Percentiles rank a stretch among this genome's conserved stretches.
These are phyloP conservation scores for Linnemannia zychae DNA, from an alignment of 192 early-diverging fungal species.

Conservation along the genomic window DNA sequence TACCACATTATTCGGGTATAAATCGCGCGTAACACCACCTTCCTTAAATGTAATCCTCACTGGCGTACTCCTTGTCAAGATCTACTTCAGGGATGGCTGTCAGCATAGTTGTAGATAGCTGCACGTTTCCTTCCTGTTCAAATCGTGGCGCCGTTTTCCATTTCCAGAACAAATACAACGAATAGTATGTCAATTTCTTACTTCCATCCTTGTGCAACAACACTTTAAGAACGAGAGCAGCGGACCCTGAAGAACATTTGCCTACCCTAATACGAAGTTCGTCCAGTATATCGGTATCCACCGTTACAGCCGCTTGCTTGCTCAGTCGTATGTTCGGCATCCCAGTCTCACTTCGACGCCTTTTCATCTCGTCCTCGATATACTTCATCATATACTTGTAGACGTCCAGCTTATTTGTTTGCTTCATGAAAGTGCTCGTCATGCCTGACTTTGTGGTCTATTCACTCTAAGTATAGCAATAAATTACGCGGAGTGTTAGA, in stretches of 20 bases:
- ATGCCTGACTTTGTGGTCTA: slow-evolving; percentile 52
- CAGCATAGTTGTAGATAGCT: slow-evolving; percentile 88
- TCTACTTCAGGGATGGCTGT: slow-evolving; percentile 94
- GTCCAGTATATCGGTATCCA: slow-evolving; percentile 53
- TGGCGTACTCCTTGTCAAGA: slow-evolving; percentile 86
- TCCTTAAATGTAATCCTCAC: too few relatives aligned
- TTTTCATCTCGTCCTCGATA: slow-evolving; percentile 83
- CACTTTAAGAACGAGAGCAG: slow-evolving; percentile 34
- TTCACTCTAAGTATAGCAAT: background rate
- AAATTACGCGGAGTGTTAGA: too few relatives aligned
- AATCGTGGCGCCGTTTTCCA: slow-evolving; percentile 71
- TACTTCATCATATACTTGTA: slow-evolving; percentile 91
- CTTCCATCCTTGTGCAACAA: too few relatives aligned
- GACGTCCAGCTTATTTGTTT: slow-evolving; percentile 82
- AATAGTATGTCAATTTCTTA: background rate
- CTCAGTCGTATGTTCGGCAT: slow-evolving; percentile 48
- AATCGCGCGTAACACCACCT: too few relatives aligned
- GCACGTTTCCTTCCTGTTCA: slow-evolving; percentile 87
- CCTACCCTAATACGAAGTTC: slow-evolving; percentile 48
- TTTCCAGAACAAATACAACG: background rate
- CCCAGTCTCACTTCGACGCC: slow-evolving; percentile 60
- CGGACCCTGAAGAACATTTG: too few relatives aligned
- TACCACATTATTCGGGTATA: too few relatives aligned
- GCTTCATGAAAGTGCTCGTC: slow-evolving; percentile 75
- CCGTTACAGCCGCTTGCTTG: slow-evolving; percentile 26